These are phyloP conservation scores for Aspergillus ibericus DNA, from an alignment of 2,329 filamentous ascomycete genomes.

Conservation along the genomic window DNA sequence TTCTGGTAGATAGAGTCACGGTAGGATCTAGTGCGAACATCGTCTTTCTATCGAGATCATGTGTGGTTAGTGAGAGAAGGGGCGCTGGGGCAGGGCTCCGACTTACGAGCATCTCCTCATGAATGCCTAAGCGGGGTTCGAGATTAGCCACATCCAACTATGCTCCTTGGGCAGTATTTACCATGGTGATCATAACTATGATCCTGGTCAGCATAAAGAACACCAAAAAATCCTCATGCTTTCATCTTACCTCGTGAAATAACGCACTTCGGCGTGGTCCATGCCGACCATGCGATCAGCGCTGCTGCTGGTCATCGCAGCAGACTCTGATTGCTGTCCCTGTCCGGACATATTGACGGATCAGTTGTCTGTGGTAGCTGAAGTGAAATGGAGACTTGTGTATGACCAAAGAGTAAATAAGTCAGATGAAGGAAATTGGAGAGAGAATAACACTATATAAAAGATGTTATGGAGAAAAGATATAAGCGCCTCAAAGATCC, in stretches of 20 bases:
- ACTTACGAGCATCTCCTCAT: conserved; percentile 96
- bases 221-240: neutral
- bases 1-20: conserved; percentile 98
- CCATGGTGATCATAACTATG: conserved; percentile 96
- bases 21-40: conserved; percentile 94
- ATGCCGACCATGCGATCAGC: conserved; percentile 58
- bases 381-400: neutral
- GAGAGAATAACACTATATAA: conserved; percentile 5
- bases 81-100: neutral
- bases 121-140: conserved; percentile 67
- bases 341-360: conserved; percentile 33
- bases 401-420: neutral
- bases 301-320: conserved; percentile 39
- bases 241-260: conserved; percentile 84
- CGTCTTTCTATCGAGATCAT: conserved; percentile 73
- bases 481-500: conserved; percentile 18
- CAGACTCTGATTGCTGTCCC: conserved; percentile 15
- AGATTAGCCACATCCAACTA: conserved; percentile 21
- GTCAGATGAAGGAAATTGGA: neutral
- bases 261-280: conserved; percentile 96
- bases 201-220: conserved; percentile 19
- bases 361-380: neutral
- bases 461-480: conserved; percentile 7
- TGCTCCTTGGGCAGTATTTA: conserved; percentile 49
- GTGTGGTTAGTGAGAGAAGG: conserved; percentile 2